Evolutionary conservation across 1,284 basidiomycete genomes (phyloP).

Genomic region (Naganishia liquefaciens): DNA sequence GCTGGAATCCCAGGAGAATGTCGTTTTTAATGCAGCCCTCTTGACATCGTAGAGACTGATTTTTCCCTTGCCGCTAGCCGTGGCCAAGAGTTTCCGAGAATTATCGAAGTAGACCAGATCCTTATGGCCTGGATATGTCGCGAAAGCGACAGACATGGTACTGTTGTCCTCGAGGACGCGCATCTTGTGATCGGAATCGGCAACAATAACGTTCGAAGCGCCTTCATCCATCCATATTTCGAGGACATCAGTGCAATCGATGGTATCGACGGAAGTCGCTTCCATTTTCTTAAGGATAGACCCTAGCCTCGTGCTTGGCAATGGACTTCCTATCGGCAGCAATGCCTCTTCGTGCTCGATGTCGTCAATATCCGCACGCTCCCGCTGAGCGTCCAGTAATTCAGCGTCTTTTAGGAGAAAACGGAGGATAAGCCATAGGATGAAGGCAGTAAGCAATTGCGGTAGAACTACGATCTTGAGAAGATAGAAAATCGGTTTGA

Average conservation of each 20-base stretch:
- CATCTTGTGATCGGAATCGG: conserved; percentile 20
- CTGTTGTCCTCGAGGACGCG: conserved; percentile 3
- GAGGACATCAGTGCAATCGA: conserved; percentile 13
- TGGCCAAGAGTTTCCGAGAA: background rate
- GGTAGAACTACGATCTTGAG: conserved; percentile 81
- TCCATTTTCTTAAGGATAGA: conserved; percentile 5
- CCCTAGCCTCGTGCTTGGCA: conserved; percentile 14
- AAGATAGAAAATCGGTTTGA: conserved; percentile 64
- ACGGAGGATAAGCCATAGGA: conserved; percentile 76
- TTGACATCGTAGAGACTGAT: conserved; percentile 11
- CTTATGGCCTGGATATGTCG: conserved; percentile 10
- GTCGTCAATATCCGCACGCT: conserved; percentile 41
- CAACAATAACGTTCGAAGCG: conserved; percentile 6
- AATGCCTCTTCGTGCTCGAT: conserved; percentile 6
- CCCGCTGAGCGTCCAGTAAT: conserved; percentile 78
- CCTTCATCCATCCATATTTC: conserved; percentile 18
- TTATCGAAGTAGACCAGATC: conserved; percentile 10
- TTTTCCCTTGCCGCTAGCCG: background rate
- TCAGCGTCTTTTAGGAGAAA: conserved; percentile 91
- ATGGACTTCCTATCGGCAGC: background rate
- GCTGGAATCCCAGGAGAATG: background rate
- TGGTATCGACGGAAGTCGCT: conserved; percentile 6
- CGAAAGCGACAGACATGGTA: conserved; percentile 22
- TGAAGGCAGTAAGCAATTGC: conserved; percentile 72
- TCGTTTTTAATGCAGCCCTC: background rate